Evolutionary conservation across 192 early-diverging fungal genomes (phyloP), one percentile per base, ranked within the genome.

Genomic region (Mortierella alpina): DNA sequence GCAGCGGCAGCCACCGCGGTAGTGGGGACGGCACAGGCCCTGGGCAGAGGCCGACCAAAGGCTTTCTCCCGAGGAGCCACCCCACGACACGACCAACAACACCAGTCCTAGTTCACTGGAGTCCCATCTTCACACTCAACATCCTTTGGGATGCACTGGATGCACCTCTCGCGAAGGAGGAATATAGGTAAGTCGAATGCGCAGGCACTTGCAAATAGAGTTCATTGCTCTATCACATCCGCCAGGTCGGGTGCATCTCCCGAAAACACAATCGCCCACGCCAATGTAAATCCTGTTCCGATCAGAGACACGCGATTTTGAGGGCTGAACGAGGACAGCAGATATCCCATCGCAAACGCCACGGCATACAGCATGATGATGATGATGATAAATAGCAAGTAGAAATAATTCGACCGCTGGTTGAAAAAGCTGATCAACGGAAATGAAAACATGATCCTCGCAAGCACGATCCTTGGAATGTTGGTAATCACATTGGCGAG

Each of bases 341-440:
- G 68, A 72, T 92, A 92, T 1, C 86, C 91, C 83, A 91, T 86
- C 0, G 87, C 75, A 76, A 90, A 92, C 11, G 90, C 83, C 13
- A 75, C 75, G 13, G 84, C 81, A 73, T 92, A 90, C 53, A 89
- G 55, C 42, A 82, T 59, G 50, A 88, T 67, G 62, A 91, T 73
- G 18, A 92, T 72, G 15, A n/a, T n/a, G n/a, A n/a, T n/a, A n/a
- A 75, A 68, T 23, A 85, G 70, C 22, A 90, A 15, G 23, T 68
- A 61, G 10, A 45, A 46, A 31, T 82, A 72, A 18, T 57, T 59
- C 51, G 82, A 70, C 10, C 70, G 58, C 68, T 85, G 81, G 39
- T 88, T 84, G 59, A 85, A 88, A 17, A 92, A 85, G 49, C 90
- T 63, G n/a, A 91, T 80, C 82, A 92, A 75, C 41, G 91, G 77